Percentiles rank a stretch among this genome's conserved stretches.
phyloP scores from a whole-genome alignment of 1,284 basidiomycete species.

The Laetiporus sulphureus region DNA sequence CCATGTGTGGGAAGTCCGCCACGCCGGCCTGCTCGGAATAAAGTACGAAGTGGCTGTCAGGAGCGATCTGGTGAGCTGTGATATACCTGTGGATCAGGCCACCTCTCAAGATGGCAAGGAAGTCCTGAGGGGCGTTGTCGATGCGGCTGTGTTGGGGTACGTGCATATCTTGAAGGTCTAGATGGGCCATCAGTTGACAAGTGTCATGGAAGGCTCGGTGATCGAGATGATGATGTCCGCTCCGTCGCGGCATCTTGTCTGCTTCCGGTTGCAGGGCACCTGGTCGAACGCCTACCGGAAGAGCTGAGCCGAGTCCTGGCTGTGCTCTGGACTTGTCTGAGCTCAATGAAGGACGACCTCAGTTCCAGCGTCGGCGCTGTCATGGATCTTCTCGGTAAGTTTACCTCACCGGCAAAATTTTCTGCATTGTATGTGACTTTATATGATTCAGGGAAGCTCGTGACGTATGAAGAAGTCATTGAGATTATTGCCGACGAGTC shows the following conservation, averaged over 20 bases:
- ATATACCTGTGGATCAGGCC: constrained; percentile 15
- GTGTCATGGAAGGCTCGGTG: too few relatives aligned
- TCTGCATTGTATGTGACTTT: constrained; percentile 1
- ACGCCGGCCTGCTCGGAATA: constrained; percentile 93
- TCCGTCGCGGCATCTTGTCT: constrained; percentile 93
- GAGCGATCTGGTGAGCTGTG: constrained; percentile 75
- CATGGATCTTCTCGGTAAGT: constrained; percentile 88
- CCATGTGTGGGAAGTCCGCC: constrained; percentile 96
- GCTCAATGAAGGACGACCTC: constrained; percentile 93
- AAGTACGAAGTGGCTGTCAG: constrained; percentile 97
- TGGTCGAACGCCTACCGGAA: constrained; percentile 75
- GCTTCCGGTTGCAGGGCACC: constrained; percentile 75
- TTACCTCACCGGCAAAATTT: constrained; percentile 6
- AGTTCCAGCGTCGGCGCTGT: constrained; percentile 95
- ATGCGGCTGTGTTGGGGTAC: constrained; percentile 84
- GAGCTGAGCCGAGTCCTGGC: constrained; percentile 71
- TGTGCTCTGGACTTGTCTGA: constrained; percentile 88
- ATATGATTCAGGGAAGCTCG: constrained; percentile 60
- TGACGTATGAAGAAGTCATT: constrained; percentile 77
- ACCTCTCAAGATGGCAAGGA: constrained; percentile 35
- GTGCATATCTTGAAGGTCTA: constrained; percentile 19
- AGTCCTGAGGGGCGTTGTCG: constrained; percentile 73
- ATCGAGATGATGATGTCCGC: constrained; percentile 95
- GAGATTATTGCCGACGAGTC: constrained; percentile 62
- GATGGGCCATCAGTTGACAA: constrained; percentile 40